These are phyloP conservation scores for Mycena albidolilacea DNA, from an alignment of 768 basidiomycete genomes.

Conservation along the genomic window DNA sequence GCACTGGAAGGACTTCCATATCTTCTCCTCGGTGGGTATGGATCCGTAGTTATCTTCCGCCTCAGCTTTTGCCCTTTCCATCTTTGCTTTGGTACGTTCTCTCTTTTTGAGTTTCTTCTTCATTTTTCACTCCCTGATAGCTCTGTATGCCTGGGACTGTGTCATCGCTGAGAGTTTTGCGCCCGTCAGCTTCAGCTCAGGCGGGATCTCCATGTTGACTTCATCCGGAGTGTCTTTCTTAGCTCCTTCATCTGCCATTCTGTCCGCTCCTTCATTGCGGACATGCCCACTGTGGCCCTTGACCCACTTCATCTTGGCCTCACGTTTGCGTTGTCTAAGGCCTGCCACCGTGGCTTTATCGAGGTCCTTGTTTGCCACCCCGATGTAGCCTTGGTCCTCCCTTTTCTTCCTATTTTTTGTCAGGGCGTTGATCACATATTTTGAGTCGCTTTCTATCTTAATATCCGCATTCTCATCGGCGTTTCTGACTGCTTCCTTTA, in stretches of 20 bases:
- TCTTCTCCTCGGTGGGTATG: constrained; percentile 1
- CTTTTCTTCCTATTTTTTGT: constrained; percentile 38
- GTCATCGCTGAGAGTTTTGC: constrained; percentile 38
- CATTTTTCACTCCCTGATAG: constrained; percentile 17
- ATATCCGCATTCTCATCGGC: constrained; percentile 15
- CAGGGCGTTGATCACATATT: constrained; percentile 41
- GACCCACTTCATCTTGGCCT: constrained; percentile 13
- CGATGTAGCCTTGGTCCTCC: constrained; percentile 49
- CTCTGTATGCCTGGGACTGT: constrained; percentile 39
- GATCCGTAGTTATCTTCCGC: neutral
- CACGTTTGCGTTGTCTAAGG: constrained; percentile 33
- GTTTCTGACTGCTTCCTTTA: constrained; percentile 23
- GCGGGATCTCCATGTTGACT: neutral
- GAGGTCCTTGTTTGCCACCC: neutral
- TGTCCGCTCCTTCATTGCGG: constrained; percentile 45
- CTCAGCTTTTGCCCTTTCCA: constrained; percentile 21
- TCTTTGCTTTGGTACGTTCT: neutral
- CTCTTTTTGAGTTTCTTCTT: neutral
- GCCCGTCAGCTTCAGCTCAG: constrained; percentile 15
- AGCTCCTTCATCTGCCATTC: constrained; percentile 37
- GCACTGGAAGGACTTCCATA: neutral
- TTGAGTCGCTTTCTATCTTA: constrained; percentile 43
- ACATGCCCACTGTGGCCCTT: constrained; percentile 9
- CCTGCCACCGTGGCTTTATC: constrained; percentile 16
- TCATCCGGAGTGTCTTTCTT: neutral